Percentiles rank a stretch among this genome's conserved stretches.
phyloP scores from a whole-genome alignment of 495 filamentous ascomycete genomes.

The Penicillium atrosanguineum region DNA sequence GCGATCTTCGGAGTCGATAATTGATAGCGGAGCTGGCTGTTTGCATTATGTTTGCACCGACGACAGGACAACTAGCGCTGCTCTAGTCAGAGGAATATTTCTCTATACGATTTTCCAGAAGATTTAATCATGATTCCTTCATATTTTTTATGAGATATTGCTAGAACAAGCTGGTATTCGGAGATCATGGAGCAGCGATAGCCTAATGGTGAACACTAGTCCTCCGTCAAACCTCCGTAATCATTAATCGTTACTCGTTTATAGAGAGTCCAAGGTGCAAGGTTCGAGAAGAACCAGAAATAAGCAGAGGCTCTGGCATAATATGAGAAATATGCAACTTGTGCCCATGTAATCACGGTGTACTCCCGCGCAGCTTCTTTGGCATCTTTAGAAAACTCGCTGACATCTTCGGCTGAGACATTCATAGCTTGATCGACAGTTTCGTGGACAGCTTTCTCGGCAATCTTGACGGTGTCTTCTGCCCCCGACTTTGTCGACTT shows the following conservation, averaged over 20 bases:
- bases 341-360: too few relatives aligned
- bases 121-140: too few relatives aligned
- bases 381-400: too few relatives aligned
- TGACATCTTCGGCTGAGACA: too few relatives aligned
- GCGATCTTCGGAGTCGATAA: conserved; percentile 5
- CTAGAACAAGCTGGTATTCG: background rate
- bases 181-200: background rate
- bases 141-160: too few relatives aligned
- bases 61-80: background rate
- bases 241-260: conserved; percentile 1
- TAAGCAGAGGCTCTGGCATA: too few relatives aligned
- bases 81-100: background rate
- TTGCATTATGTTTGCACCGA: background rate
- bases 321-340: too few relatives aligned
- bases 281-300: too few relatives aligned
- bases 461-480: too few relatives aligned
- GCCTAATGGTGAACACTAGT: background rate
- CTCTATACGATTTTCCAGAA: background rate
- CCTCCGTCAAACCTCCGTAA: background rate
- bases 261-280: background rate
- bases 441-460: too few relatives aligned
- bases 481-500: background rate
- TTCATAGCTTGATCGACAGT: too few relatives aligned
- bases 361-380: too few relatives aligned
- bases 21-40: conserved; percentile 2